A percentile compares a stretch with the other conserved stretches of the same genome.
phyloP scores from a whole-genome alignment of 805 yeast species.

The Barnettozyma sucrosica region DNA sequence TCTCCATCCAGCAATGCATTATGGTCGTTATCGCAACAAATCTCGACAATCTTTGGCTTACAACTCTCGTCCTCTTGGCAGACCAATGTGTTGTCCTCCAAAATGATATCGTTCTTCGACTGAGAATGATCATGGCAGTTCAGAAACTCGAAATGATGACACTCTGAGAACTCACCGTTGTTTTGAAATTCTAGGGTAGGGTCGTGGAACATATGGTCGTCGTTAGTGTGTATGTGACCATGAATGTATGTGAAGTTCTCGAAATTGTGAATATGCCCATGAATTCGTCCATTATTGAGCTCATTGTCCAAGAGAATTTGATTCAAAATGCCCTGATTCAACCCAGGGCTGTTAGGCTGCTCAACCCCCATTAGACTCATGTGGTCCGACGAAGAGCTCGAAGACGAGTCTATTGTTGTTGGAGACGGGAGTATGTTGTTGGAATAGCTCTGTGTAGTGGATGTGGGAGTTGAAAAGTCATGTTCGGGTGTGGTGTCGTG shows the following conservation, averaged over 20 bases:
- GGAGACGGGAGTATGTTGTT: not conserved
- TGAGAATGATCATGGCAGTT: slow-evolving; percentile 30
- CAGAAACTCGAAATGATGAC: slow-evolving; percentile 38
- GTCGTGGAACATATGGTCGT: slow-evolving; percentile 5
- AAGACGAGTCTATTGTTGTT: not conserved
- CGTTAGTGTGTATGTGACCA: slow-evolving; percentile 54
- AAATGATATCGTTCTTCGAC: slow-evolving; percentile 9
- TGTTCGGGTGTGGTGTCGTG: not conserved
- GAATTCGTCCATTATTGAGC: slow-evolving; percentile 46
- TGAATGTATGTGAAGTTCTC: slow-evolving; percentile 57
- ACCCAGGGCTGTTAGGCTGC: not conserved
- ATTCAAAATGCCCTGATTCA: not conserved
- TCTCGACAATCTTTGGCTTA: slow-evolving; percentile 34
- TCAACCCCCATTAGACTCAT: not conserved
- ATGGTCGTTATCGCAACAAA: slow-evolving; percentile 36
- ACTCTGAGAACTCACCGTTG: slow-evolving; percentile 27
- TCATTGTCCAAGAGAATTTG: slow-evolving; percentile 5
- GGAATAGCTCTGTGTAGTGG: not conserved
- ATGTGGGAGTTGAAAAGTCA: not conserved
- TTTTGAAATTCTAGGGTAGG: not conserved
- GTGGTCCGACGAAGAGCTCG: not conserved
- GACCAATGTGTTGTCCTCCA: slow-evolving; percentile 14
- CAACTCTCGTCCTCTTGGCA: slow-evolving; percentile 28
- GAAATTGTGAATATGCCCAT: slow-evolving; percentile 63
- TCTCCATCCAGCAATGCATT: not conserved